Percentiles rank a stretch among this genome's conserved stretches.
Conservation (phyloP, 176 grass and related monocot species). For the Musa itinerans region DNA sequence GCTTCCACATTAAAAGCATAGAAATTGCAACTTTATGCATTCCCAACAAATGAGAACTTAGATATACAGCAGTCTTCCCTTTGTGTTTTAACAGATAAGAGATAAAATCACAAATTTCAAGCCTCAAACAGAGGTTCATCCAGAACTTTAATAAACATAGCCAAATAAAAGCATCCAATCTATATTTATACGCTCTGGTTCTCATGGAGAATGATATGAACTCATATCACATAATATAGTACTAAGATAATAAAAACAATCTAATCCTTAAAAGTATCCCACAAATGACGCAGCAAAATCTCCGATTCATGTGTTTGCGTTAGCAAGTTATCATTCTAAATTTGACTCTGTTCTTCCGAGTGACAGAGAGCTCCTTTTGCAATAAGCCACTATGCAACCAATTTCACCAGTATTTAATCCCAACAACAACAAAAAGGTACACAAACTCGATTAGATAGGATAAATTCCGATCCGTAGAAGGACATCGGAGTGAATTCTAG, state of each 20-base stretch:
- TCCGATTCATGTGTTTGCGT: not conserved
- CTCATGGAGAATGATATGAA: not conserved
- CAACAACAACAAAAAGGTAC: too few relatives aligned
- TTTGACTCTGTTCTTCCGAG: not conserved
- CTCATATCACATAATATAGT: not conserved
- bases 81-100: not conserved
- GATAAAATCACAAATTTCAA: not conserved
- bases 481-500: too few relatives aligned
- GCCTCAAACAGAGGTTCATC: not conserved
- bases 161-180: not conserved
- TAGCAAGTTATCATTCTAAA: not conserved
- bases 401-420: too few relatives aligned
- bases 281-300: not conserved
- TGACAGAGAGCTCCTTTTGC: too few relatives aligned
- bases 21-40: not conserved
- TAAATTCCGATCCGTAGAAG: too few relatives aligned
- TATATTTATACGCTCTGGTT: not conserved
- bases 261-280: too few relatives aligned
- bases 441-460: too few relatives aligned
- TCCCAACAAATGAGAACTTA: not conserved
- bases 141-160: not conserved
- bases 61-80: not conserved
- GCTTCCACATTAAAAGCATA: too few relatives aligned
- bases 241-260: too few relatives aligned
- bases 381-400: too few relatives aligned